Percentiles rank a stretch among this genome's conserved stretches.
phyloP scores from a whole-genome alignment of 2,329 filamentous ascomycete genomes.

The Paraconiothyrium sp. region DNA sequence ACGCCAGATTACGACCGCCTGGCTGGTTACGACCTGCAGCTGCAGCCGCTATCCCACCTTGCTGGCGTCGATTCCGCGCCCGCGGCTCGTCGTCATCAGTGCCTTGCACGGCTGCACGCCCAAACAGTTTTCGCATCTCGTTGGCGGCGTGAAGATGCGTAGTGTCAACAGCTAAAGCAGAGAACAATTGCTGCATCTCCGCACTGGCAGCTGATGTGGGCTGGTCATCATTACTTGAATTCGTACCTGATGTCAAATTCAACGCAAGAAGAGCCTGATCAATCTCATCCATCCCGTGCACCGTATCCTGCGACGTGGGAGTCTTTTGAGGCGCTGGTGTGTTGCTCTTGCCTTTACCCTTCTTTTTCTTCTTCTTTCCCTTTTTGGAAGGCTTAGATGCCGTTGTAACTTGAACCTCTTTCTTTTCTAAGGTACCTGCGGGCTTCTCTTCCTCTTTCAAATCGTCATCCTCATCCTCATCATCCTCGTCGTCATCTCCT shows the following conservation, averaged over 20 bases:
- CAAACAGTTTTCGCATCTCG: conserved; percentile 85
- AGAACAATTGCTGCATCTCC: conserved; percentile 59
- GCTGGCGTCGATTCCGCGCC: conserved; percentile 62
- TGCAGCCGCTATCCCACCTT: conserved; percentile 67
- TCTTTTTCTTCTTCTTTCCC: conserved; percentile 70
- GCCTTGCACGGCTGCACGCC: conserved; percentile 69
- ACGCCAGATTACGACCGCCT: conserved; percentile 69
- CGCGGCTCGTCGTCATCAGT: conserved; percentile 62
- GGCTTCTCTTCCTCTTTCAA: conserved; percentile 40
- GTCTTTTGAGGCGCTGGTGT: conserved; percentile 33
- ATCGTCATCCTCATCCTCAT: conserved; percentile 49
- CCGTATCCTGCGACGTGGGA: conserved; percentile 31
- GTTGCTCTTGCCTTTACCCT: conserved; percentile 64
- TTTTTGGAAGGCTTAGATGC: conserved; percentile 50
- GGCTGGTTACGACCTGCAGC: conserved; percentile 65
- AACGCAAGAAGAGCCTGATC: conserved; percentile 70
- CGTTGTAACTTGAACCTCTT: conserved; percentile 29
- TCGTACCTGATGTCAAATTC: conserved; percentile 45
- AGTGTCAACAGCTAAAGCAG: conserved; percentile 70
- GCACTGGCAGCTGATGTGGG: conserved; percentile 39
- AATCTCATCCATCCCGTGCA: conserved; percentile 67
- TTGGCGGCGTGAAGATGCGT: conserved; percentile 85
- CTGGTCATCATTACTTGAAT: conserved; percentile 28
- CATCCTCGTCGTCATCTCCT: conserved; percentile 50
- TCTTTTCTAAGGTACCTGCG: conserved; percentile 34